Base-by-base conservation (phyloP, 371 early-diverging fungal species). In the Mortierella sp. region DNA sequence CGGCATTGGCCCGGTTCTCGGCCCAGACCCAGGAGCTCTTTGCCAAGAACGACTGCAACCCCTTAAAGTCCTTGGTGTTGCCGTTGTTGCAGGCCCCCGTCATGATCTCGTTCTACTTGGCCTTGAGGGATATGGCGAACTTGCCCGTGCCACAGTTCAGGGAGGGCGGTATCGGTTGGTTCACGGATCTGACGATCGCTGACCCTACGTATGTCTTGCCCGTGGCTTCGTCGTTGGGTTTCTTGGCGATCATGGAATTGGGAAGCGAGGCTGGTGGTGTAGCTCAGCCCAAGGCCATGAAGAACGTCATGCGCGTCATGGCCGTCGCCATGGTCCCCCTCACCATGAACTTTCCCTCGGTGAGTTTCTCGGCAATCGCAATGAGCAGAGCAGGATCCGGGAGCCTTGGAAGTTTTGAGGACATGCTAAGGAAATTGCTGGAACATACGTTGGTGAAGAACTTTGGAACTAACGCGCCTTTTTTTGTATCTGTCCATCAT, bases 141-240 rank as follows among this genome's bases (percentile, higher is more conserved):
- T 76, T 95, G 41, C 95, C 96, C 10, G 94, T 97, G 1, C 96
- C 97, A 24, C 94, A 95, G 37, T 91, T 97, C 80, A 66, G 80
- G 64, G 90, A 90, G 8, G 97, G 96, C 45, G 97, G 97, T 58
- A 29, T 91, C 8, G 74, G 78, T 26, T 99, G 97, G 97, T 93
- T 98, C 79, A 92, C 91, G 10, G 93, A 97, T 86, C 80, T 98
- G 87, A 87, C 96, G 1, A 79, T 88, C 1, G 87, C 93, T 47
- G 99, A 98, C 80, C 97, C 97, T 22, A 91, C 91, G 41, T 96
- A 92, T 73, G 87, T 94, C 39, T 88, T 98, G 68, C 99, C 99
- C 4, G 88, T 92, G 9, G 67, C 93, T 9, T 95, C 96, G 64
- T 90, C 92, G 24, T 76, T 90, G 34, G 92, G 92, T 63, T 92